These are phyloP conservation scores for Blepharisma stoltei DNA, from an alignment of 73 alveolate genomes.

Conservation along the genomic window DNA sequence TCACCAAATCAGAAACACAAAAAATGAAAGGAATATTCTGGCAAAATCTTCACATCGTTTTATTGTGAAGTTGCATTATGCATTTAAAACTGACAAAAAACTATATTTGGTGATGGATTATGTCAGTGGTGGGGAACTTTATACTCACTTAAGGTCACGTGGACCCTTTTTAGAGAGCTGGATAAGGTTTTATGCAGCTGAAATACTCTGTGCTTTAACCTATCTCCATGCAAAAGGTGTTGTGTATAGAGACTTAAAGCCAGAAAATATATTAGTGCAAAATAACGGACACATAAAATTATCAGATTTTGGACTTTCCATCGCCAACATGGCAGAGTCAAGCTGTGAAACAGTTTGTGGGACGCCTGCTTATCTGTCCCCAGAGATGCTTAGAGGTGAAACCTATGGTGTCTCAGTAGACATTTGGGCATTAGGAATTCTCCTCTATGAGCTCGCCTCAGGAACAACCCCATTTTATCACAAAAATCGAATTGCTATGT, in stretches of 20 bases:
- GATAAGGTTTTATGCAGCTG: slow-evolving; percentile 74
- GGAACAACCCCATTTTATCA: slow-evolving; percentile 79
- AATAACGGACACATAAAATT: slow-evolving; percentile 75
- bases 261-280: slow-evolving; percentile 76
- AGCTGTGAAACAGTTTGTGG: slow-evolving; percentile 75
- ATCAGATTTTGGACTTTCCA: slow-evolving; percentile 85
- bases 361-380: slow-evolving; percentile 80
- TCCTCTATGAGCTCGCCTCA: slow-evolving; percentile 68
- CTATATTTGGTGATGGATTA: slow-evolving; percentile 79
- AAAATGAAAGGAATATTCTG: slow-evolving; percentile 43
- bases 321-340: slow-evolving; percentile 43
- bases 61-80: slow-evolving; percentile 53
- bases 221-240: slow-evolving; percentile 76
- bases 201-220: slow-evolving; percentile 77
- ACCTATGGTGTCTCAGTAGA: slow-evolving; percentile 81
- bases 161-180: slow-evolving; percentile 69
- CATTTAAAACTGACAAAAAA: slow-evolving; percentile 80
- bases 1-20: slow-evolving; percentile 39
- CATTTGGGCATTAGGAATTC: slow-evolving; percentile 81
- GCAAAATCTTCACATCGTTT: slow-evolving; percentile 47
- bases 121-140: slow-evolving; percentile 86
- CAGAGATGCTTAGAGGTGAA: slow-evolving; percentile 67
- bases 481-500: slow-evolving; percentile 61
- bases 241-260: slow-evolving; percentile 84
- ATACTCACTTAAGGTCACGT: slow-evolving; percentile 54